Percentiles rank a stretch among this genome's conserved stretches.
Conservation (phyloP, 495 filamentous ascomycete genomes). For the Tuber umbilicatum region DNA sequence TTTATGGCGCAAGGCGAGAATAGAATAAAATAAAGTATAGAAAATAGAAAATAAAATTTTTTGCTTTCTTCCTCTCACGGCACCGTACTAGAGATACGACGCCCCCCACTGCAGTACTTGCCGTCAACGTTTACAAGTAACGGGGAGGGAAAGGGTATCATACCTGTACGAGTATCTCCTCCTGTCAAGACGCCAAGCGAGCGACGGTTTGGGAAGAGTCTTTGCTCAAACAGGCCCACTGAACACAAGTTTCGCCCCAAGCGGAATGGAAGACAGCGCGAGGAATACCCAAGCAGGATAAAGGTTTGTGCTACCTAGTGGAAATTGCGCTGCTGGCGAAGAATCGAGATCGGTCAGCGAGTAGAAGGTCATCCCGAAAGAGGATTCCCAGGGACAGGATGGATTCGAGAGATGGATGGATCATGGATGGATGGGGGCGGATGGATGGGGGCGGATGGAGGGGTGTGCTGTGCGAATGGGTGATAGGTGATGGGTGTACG, state of each 20-base stretch:
- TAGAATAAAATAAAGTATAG: background rate
- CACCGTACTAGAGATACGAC: background rate
- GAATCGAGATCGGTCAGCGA: background rate
- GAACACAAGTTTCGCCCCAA: background rate
- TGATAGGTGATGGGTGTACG: constrained; percentile 1
- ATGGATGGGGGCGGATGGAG: background rate
- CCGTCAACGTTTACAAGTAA: background rate
- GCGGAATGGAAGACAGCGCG: background rate
- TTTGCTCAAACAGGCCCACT: background rate
- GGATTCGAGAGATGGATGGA: background rate
- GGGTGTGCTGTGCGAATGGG: background rate
- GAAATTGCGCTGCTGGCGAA: background rate
- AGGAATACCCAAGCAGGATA: background rate
- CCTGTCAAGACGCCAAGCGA: background rate
- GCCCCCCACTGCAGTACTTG: too few species aligned
- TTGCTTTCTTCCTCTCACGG: background rate
- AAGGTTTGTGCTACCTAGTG: background rate
- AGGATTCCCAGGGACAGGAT: background rate
- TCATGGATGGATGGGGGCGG: background rate
- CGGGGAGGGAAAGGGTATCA: background rate
- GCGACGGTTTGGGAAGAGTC: background rate
- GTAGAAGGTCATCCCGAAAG: background rate
- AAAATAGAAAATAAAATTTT: background rate
- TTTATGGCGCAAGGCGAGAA: background rate
- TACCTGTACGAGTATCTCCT: background rate